A percentile compares a stretch with the other conserved stretches of the same genome.
phyloP scores from a whole-genome alignment of 116 monocot genomes.

The Cymodocea nodosa region DNA sequence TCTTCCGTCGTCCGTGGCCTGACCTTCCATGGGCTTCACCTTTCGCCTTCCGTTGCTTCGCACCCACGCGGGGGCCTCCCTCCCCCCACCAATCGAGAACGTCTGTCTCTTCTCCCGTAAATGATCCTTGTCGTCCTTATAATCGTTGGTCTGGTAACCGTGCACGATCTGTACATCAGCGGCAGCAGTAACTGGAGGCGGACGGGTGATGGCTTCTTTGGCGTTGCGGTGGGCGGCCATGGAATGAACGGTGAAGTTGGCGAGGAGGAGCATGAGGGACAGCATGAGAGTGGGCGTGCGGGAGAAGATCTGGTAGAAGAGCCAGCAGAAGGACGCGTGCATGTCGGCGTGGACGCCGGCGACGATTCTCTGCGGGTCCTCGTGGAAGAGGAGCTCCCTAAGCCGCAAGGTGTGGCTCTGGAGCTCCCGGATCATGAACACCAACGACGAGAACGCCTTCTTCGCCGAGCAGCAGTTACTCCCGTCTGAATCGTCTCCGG shows the following conservation, averaged over 20 bases:
- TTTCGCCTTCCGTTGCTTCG: conserved; percentile 26
- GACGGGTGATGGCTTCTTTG: not conserved
- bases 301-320: conserved; percentile 79
- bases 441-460: conserved; percentile 81
- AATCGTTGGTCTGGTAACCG: too few species aligned
- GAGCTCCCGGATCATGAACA: conserved; percentile 86
- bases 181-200: not conserved
- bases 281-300: conserved; percentile 80
- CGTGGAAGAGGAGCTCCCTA: conserved; percentile 26
- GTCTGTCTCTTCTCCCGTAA: conserved; percentile 4
- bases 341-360: conserved; percentile 43
- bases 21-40: conserved; percentile 20
- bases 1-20: conserved; percentile 38
- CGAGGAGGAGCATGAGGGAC: conserved; percentile 83
- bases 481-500: too few species aligned
- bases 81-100: not conserved
- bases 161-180: not conserved
- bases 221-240: conserved; percentile 16
- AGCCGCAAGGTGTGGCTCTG: conserved; percentile 62
- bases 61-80: conserved; percentile 13
- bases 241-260: conserved; percentile 78
- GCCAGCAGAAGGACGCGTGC: conserved; percentile 89
- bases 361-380: conserved; percentile 40
- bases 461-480: conserved; percentile 27
- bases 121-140: not conserved